phyloP scores from a whole-genome alignment of 495 filamentous ascomycete genomes.

The Podospora didyma region DNA sequence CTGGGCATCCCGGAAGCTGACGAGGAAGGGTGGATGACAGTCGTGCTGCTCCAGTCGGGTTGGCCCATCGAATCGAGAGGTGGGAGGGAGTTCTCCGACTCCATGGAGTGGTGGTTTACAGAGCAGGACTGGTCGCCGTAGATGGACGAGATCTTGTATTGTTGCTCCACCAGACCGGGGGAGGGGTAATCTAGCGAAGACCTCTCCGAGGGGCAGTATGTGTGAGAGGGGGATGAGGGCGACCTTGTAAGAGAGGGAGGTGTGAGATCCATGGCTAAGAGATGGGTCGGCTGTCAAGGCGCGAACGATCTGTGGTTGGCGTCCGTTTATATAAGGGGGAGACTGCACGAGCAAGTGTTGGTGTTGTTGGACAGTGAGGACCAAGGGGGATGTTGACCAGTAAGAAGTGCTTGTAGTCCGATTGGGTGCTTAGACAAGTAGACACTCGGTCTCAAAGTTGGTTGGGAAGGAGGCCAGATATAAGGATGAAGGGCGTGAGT shows the following conservation, averaged over 20 bases:
- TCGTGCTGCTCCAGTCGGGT: slow-evolving; percentile 36
- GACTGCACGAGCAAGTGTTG: slow-evolving; percentile 18
- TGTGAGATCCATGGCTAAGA: slow-evolving; percentile 42
- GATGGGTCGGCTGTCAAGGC: slow-evolving; percentile 4
- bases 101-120: slow-evolving; percentile 33
- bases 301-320: slow-evolving; percentile 18
- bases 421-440: slow-evolving; percentile 26
- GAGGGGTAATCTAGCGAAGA: slow-evolving; percentile 45
- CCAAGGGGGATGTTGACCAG: slow-evolving; percentile 16
- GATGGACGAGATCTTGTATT: slow-evolving; percentile 43
- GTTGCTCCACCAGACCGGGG: slow-evolving; percentile 39
- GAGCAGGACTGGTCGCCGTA: slow-evolving; percentile 41
- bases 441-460: slow-evolving; percentile 11
- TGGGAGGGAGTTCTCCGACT: slow-evolving; percentile 37
- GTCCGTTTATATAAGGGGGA: slow-evolving; percentile 21
- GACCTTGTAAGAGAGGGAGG: slow-evolving; percentile 47
- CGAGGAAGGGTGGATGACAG: slow-evolving; percentile 35
- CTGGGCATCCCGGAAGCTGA: slow-evolving; percentile 40
- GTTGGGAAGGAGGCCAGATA: slow-evolving; percentile 25
- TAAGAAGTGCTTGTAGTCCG: slow-evolving; percentile 20
- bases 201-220: slow-evolving; percentile 44
- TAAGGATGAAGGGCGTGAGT: slow-evolving; percentile 17
- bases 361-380: slow-evolving; percentile 17
- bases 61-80: slow-evolving; percentile 42
- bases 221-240: slow-evolving; percentile 42